Conservation (phyloP, 345 rosid genomes). For the Limnanthes douglasii region DNA sequence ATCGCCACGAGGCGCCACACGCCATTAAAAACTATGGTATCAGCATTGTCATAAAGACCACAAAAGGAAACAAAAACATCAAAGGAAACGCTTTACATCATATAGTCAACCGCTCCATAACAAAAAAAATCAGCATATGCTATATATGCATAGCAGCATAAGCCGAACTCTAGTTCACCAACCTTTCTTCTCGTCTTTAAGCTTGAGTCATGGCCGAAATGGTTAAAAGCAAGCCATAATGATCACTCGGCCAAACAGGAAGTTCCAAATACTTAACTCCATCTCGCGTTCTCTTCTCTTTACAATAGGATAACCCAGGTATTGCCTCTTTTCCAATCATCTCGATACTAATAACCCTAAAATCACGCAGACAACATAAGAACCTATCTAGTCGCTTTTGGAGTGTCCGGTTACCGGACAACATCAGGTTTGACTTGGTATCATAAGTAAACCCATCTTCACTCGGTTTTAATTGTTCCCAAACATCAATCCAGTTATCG, state of each 20-base stretch:
- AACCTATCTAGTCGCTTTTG: constrained; percentile 72
- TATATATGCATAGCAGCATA: no score
- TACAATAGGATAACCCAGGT: constrained; percentile 45
- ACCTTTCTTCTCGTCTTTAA: no score
- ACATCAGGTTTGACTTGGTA: constrained; percentile 77
- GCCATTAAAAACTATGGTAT: no score
- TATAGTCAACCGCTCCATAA: no score
- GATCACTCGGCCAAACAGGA: constrained; percentile 94
- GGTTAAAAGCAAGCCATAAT: constrained; percentile 81
- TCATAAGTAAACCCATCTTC: constrained; percentile 84
- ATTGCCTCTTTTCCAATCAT: constrained; percentile 88
- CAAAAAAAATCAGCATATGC: no score
- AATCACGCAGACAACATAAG: constrained; percentile 50
- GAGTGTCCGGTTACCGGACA: constrained; percentile 61
- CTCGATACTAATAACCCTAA: constrained; percentile 38
- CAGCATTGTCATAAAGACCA: no score
- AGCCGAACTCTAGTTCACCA: no score
- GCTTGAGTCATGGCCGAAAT: no score
- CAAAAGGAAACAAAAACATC: no score
- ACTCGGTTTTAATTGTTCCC: constrained; percentile 58
- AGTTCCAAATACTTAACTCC: constrained; percentile 48
- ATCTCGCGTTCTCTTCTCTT: constrained; percentile 66
- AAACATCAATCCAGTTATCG: constrained; percentile 73
- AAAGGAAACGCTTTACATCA: no score
- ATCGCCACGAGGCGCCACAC: no score